Percentiles rank a stretch among this genome's conserved stretches.
Conservation (phyloP, 345 rosid species). For the Citrus cavaleriei region DNA sequence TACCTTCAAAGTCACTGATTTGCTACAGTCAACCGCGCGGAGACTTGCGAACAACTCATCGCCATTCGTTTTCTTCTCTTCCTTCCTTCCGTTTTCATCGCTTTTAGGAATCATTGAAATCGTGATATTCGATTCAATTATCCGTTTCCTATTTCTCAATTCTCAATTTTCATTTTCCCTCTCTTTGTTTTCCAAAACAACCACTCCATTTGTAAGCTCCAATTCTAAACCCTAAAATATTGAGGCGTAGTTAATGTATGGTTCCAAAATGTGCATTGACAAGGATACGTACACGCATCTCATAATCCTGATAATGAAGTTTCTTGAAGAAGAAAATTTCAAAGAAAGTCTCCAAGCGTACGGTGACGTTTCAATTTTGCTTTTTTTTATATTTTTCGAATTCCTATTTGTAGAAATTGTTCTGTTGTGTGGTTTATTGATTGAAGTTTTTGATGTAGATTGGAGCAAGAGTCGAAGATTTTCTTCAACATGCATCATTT, state of each 20-base stretch:
- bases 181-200: not conserved
- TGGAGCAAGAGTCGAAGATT: constrained; percentile 35
- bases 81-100: not conserved
- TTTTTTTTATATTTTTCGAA: not conserved
- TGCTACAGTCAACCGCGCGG: not conserved
- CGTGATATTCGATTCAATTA: not conserved
- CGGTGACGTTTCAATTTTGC: not conserved
- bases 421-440: not conserved
- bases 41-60: not conserved
- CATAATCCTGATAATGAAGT: constrained; percentile 1
- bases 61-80: not conserved
- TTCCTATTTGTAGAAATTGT: not conserved
- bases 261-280: not conserved
- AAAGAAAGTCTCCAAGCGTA: constrained; percentile 2
- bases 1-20: not conserved
- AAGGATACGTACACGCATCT: constrained; percentile 1
- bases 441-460: constrained; percentile 11
- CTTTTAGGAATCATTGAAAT: not conserved
- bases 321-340: not conserved
- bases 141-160: not conserved
- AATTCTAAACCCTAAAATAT: not conserved
- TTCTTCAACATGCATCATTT: constrained; percentile 28
- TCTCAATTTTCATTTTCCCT: not conserved
- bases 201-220: not conserved
- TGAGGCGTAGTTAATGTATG: not conserved